Conservation (phyloP, 2,329 filamentous ascomycete species). For the Clathrospora elynae region DNA sequence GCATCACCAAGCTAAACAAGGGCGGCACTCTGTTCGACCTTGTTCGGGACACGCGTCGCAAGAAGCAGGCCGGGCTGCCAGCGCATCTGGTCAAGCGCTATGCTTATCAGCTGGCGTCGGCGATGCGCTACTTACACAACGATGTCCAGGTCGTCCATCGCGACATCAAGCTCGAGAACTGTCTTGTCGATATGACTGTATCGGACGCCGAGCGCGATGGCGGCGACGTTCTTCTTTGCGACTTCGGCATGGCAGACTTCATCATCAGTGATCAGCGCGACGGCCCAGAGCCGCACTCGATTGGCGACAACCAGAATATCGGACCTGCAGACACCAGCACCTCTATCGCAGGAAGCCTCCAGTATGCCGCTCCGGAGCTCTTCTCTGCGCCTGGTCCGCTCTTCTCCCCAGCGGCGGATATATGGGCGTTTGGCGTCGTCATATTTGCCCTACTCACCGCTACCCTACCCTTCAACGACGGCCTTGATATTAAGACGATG, state of each 20-base stretch:
- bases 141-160: slow-evolving; percentile 69
- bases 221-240: slow-evolving; percentile 66
- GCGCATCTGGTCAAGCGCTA: slow-evolving; percentile 63
- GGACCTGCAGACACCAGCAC: slow-evolving; percentile 62
- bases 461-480: slow-evolving; percentile 65
- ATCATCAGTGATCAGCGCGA: slow-evolving; percentile 61
- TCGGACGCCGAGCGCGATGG: slow-evolving; percentile 55
- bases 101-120: slow-evolving; percentile 66
- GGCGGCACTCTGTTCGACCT: slow-evolving; percentile 69
- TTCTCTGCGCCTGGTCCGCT: slow-evolving; percentile 49
- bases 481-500: slow-evolving; percentile 63
- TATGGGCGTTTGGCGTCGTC: slow-evolving; percentile 71
- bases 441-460: slow-evolving; percentile 66
- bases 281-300: slow-evolving; percentile 56
- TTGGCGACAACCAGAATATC: slow-evolving; percentile 50
- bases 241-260: slow-evolving; percentile 73
- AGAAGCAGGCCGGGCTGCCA: slow-evolving; percentile 53
- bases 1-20: slow-evolving; percentile 67
- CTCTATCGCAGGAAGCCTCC: slow-evolving; percentile 64
- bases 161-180: slow-evolving; percentile 73
- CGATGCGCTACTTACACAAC: slow-evolving; percentile 69
- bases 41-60: slow-evolving; percentile 59
- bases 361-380: slow-evolving; percentile 59
- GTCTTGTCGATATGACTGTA: slow-evolving; percentile 62
- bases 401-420: slow-evolving; percentile 63